Conservation (phyloP, 805 yeast species). For the Ogataea chonburiensis region DNA sequence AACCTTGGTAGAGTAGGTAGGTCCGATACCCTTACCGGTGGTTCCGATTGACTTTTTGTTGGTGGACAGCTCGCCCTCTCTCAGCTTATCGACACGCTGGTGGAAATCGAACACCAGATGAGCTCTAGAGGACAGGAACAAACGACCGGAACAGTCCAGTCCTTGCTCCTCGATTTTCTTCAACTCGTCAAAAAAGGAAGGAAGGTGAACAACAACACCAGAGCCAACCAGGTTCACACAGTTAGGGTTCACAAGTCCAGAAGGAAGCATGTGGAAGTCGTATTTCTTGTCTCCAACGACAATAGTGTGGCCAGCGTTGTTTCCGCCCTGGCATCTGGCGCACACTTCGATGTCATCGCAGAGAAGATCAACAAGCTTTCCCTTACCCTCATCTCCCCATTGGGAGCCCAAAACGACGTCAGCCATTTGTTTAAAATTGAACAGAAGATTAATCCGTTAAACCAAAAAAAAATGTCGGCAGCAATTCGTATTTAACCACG, state of each 20-base stretch:
- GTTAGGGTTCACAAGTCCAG: constrained; percentile 93
- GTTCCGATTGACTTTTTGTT: constrained; percentile 92
- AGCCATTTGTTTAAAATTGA: constrained; percentile 48
- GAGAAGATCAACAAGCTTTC: constrained; percentile 90
- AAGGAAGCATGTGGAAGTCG: constrained; percentile 98
- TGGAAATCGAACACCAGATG: constrained; percentile 98
- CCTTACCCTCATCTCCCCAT: constrained; percentile 99
- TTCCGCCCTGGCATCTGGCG: constrained; percentile 98
- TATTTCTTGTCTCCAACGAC: constrained; percentile 86
- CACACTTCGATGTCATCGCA: constrained; percentile 96
- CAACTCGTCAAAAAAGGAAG: constrained; percentile 87
- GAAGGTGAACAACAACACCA: constrained; percentile 95
- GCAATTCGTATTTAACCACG: constrained; percentile 1
- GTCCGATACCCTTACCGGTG: constrained; percentile 99
- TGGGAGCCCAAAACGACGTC: constrained; percentile 97
- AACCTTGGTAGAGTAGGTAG: constrained; percentile 95
- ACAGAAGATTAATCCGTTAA: constrained; percentile 20
- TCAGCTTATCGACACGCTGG: constrained; percentile 92
- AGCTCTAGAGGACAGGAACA: constrained; percentile 89
- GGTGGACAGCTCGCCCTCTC: constrained; percentile 83
- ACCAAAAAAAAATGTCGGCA: constrained; percentile 14
- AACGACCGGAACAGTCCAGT: constrained; percentile 66
- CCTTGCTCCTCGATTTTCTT: constrained; percentile 81
- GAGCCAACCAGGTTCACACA: constrained; percentile 90
- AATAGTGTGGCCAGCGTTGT: constrained; percentile 98